Conservation (phyloP, 345 rosid genomes). For the Salix suchowensis region DNA sequence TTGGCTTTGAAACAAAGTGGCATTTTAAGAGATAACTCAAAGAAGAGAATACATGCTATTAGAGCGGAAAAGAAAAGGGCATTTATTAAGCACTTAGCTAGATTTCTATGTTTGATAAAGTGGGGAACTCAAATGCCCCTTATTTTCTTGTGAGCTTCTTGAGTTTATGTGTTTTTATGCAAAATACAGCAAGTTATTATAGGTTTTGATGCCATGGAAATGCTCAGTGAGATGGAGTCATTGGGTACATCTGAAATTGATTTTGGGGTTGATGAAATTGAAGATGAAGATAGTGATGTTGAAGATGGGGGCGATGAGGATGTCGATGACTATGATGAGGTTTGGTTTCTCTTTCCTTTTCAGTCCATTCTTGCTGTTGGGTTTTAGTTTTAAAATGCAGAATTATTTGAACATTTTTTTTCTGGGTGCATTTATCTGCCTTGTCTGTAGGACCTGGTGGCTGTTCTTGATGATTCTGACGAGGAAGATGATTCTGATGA, state of each 20-base stretch:
- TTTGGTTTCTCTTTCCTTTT: constrained; percentile 19
- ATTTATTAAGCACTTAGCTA: background rate
- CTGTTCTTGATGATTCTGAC: constrained; percentile 60
- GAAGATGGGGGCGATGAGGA: constrained; percentile 44
- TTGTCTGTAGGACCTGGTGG: constrained; percentile 62
- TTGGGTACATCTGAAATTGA: constrained; percentile 64
- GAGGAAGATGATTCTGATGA: constrained; percentile 55
- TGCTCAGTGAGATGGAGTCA: constrained; percentile 71
- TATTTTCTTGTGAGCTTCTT: constrained; percentile 1
- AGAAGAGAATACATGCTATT: background rate
- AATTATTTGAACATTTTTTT: constrained; percentile 5
- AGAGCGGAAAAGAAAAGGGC: background rate
- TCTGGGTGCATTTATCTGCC: constrained; percentile 13
- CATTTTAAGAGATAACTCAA: background rate
- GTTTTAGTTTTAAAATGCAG: constrained; percentile 1
- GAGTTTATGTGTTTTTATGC: constrained; percentile 11
- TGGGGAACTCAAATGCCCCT: background rate
- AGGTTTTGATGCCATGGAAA: constrained; percentile 76
- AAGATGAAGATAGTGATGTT: constrained; percentile 53
- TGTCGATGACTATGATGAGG: constrained; percentile 31
- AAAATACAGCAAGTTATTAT: constrained; percentile 77
- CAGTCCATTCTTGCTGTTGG: constrained; percentile 1
- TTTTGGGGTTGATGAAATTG: constrained; percentile 61
- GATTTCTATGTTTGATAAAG: background rate
- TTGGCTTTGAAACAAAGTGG: background rate